Evolutionary conservation across 176 grass and related monocot species (phyloP), one percentile per base, ranked within the genome.

Genomic region (Oryza rufipogon): DNA sequence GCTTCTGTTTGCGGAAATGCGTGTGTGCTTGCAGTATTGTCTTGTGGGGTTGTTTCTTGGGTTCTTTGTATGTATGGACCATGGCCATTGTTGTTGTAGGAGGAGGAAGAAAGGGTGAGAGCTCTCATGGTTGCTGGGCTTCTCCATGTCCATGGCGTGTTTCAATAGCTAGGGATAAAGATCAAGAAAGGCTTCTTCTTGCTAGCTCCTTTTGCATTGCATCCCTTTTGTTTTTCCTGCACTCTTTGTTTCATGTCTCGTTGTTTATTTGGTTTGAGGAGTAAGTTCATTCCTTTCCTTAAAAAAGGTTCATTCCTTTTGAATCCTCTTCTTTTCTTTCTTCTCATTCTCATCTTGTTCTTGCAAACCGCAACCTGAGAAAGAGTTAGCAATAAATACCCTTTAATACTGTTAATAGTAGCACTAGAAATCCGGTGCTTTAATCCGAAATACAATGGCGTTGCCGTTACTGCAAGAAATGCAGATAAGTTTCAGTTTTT

Each of bases 191-290:
- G 41, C 5, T 23, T 20, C 41, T 65, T 16, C 22, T 63, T 9
- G 58, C 17, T 63, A 63, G 7, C 58, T 36, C 12, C 60, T 76
- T 89, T 77, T 17, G 76, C 26, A 42, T 77, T 17, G 76, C 38
- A 33, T 64, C 70, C 11, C 4, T 49, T 79, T 47, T 44, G n/a
- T 46, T 22, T n/a, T 0, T 1, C 16, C 17, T 7, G 30, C 23
- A 20, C 5, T 67, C 16, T 52, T 51, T 14, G 4, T 12, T 68
- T 76, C 1, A 60, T 69, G 11, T 58, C 15, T 7, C 17, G 3
- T 5, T 32, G 9, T 76, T 82, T 23, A 2, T 64, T 86, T 26
- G 2, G 25, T 69, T 41, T 10, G 10, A 26, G 19, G 48, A 70
- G 14, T 17, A 51, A 64, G 6, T 26, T 70, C 2, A 17, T 48